Base-by-base conservation (phyloP, 176 grass and related monocot species). In the Paspalum notatum region DNA sequence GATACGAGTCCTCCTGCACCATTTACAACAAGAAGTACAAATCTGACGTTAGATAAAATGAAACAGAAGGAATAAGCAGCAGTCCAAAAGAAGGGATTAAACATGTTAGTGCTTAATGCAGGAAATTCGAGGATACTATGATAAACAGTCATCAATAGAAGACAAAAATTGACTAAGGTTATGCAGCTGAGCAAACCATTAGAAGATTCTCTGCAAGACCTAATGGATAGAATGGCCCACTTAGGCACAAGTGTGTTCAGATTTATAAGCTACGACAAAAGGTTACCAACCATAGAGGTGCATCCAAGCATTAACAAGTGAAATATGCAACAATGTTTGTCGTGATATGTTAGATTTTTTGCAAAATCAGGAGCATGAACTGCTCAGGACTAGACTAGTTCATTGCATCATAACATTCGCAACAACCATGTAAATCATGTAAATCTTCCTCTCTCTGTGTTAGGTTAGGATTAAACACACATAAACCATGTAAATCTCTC, bases 1-100 rank as follows among this genome's bases (percentile, higher is more conserved):
- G 62, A 58, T 86, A 86, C 0, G 47, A 77, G 41, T 76, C 86
- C 42, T 88, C 86, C 90, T 92, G 86, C 72, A 66, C 55, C 52
- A 85, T 74, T 66, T 18, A 87, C 16, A 79, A 62, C 40, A 81
- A 62, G 45, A 77, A 51, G 38, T 54, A 50, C 41, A 75, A 75
- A 71, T 71, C 12, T 24, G 60, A 62, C 53, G 24, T 72, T 67
- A 74, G 48, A 68, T 74, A 87, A 60, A 53, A 72, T 53, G 0
- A 60, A 81, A n/a, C 37, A 73, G 38, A 55, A 64, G 10, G 57
- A 46, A 64, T 46, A 22, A 6, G 17, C 7, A 51, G 18, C 1
- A 14, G 1, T 4, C 9, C 11, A 21, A 26, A 70, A 39, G 51
- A 40, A 39, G 40, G 16, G 17, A 8, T 77, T 37, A 52, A 60